Base-by-base conservation (phyloP, 2,329 filamentous ascomycete species). In the Conoideocrella luteorostrata region DNA sequence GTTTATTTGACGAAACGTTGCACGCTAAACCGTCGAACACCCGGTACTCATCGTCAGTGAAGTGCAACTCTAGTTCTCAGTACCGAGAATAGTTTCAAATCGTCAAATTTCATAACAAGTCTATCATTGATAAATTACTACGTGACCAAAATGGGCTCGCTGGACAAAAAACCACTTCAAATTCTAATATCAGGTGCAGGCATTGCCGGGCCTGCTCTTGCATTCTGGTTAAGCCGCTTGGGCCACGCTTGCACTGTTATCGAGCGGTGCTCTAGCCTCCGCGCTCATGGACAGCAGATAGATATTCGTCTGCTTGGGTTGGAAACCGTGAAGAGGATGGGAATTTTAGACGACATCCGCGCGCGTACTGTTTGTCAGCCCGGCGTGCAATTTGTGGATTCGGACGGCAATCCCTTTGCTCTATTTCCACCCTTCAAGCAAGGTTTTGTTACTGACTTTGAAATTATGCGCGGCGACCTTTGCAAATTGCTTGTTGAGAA, bases 391-490 rank as follows among this genome's bases (percentile, higher is more conserved):
- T 51, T 77, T 15, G 64, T 78, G 20, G 65, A 78, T 51, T 45
- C 48, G 0, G 45, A 56, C 1, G 68, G 70, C 43, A 56, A 52
- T 1, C 41, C 52, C 3, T 56, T 58, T 33, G 75, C 69, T n/a
- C 57, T 57, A 3, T 61, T 75, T 34, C 52, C 54, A 18, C 5
- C n/a, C 5, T 24, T 35, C 17, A 17, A 50, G 24, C 71, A 75
- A 52, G 60, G 58, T 7, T 56, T 77, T 20, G 75, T 72, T 0
- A 71, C 68, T 46, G 78, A 82, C 44, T 79, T 68, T 47, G 78
- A 82, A 59, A 74, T 82, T 38, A 74, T 82, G 67, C 65, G 78
- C 7, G 76, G 73, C 0, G 73, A 79, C 41, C 52, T 82, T n/a
- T 68, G 69, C 4, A 57, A 61, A 10, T 60, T 80, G 2, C 54